These are phyloP conservation scores for Quercus aquifolioides DNA, from an alignment of 306 rosid genomes.

Conservation along the genomic window DNA sequence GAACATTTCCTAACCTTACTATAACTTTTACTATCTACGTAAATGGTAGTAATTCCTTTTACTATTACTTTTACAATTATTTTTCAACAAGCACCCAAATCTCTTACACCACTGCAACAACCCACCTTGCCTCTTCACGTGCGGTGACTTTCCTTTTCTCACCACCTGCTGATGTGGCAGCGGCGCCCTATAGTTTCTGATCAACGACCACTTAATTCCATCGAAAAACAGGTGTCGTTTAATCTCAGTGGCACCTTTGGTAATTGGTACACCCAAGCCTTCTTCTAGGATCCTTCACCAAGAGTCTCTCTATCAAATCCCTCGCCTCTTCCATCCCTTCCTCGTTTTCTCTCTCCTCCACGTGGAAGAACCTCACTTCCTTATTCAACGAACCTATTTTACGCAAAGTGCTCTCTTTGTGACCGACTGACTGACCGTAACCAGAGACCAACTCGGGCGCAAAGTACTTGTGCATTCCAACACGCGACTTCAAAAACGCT, in stretches of 20 bases:
- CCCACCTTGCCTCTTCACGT: conserved; percentile 27
- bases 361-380: conserved; percentile 49
- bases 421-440: too few species aligned
- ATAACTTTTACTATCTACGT: not conserved
- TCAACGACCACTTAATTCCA: conserved; percentile 90
- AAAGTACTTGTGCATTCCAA: conserved; percentile 82
- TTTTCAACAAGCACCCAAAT: conserved; percentile 27
- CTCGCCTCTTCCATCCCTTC: conserved; percentile 47
- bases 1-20: too few species aligned
- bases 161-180: conserved; percentile 39
- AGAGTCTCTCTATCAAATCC: conserved; percentile 57
- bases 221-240: conserved; percentile 73
- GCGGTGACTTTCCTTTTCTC: conserved; percentile 30
- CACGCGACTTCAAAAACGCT: conserved; percentile 74
- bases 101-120: conserved; percentile 50
- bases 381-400: conserved; percentile 52
- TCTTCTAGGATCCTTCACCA: conserved; percentile 59
- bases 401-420: conserved; percentile 70
- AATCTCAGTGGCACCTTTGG: conserved; percentile 63
- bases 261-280: conserved; percentile 54
- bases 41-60: conserved; percentile 42
- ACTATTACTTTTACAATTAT: not conserved
- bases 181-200: conserved; percentile 59
- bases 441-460: conserved; percentile 85
- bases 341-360: conserved; percentile 31